Percentiles rank a stretch among this genome's conserved stretches.
Evolutionary conservation across 805 yeast species (phyloP).

Genomic region (Candida takata): DNA sequence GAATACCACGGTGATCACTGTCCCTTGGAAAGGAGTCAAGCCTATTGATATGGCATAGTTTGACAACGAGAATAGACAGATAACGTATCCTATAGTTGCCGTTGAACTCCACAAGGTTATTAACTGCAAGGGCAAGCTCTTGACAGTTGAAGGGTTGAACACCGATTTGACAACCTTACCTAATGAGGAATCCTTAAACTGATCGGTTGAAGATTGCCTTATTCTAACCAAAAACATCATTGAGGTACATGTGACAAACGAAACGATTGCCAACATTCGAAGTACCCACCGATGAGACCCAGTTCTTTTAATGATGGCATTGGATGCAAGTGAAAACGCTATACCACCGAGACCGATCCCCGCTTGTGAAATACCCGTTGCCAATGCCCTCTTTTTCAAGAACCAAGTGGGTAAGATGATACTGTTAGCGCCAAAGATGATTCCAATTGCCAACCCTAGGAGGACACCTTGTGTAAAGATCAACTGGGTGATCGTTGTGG

Average conservation of each 20-base stretch:
- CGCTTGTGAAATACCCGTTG: slow-evolving; percentile 41
- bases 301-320: slow-evolving; percentile 33
- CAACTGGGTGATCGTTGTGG: slow-evolving; percentile 42
- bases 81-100: slow-evolving; percentile 34
- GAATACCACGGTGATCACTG: slow-evolving; percentile 37
- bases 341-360: slow-evolving; percentile 54
- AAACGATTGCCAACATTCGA: slow-evolving; percentile 35
- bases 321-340: slow-evolving; percentile 33
- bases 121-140: slow-evolving; percentile 26
- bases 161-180: slow-evolving; percentile 26
- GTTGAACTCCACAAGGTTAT: slow-evolving; percentile 32
- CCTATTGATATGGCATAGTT: slow-evolving; percentile 45
- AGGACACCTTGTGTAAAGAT: slow-evolving; percentile 47
- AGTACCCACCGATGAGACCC: slow-evolving; percentile 42
- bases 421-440: slow-evolving; percentile 46
- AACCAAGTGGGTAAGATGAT: slow-evolving; percentile 51
- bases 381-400: slow-evolving; percentile 38
- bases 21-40: slow-evolving; percentile 33
- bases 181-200: slow-evolving; percentile 7
- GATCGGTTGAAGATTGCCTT: slow-evolving; percentile 29
- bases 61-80: slow-evolving; percentile 40
- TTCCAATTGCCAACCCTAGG: slow-evolving; percentile 42
- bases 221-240: slow-evolving; percentile 40
- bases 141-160: slow-evolving; percentile 27
- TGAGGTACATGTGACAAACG: slow-evolving; percentile 31